A percentile compares a stretch with the other conserved stretches of the same genome.
phyloP scores from a whole-genome alignment of 2,329 filamentous ascomycete genomes.

The Chaetomiaceae sp. region DNA sequence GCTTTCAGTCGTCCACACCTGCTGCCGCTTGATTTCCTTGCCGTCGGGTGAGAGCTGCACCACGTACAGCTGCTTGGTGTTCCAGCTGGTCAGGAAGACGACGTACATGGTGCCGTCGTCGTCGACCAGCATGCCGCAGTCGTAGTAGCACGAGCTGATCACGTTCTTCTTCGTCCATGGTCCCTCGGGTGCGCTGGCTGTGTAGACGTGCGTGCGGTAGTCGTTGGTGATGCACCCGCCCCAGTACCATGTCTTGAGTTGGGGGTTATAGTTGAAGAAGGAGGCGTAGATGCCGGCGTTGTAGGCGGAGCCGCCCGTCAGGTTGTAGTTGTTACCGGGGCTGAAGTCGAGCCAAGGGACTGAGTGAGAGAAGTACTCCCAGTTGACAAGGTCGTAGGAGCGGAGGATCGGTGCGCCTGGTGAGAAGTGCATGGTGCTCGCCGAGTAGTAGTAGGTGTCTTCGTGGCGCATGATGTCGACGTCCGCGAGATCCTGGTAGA shows the following conservation, averaged over 20 bases:
- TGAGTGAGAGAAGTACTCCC: constrained; percentile 41
- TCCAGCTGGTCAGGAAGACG: constrained; percentile 50
- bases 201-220: too few species aligned
- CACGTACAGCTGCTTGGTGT: constrained; percentile 41
- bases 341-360: constrained; percentile 42
- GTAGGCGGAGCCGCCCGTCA: constrained; percentile 40
- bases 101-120: too few species aligned
- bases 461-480: constrained; percentile 48
- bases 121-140: too few species aligned
- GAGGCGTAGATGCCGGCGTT: constrained; percentile 52
- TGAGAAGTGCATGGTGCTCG: constrained; percentile 51
- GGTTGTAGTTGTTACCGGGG: constrained; percentile 41
- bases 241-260: constrained; percentile 49
- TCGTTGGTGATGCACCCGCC: constrained; percentile 51
- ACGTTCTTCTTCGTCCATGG: too few species aligned
- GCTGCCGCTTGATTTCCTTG: constrained; percentile 38
- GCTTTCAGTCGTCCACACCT: constrained; percentile 41
- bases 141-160: too few species aligned
- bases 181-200: too few species aligned
- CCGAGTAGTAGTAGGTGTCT: constrained; percentile 48
- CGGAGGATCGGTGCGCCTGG: constrained; percentile 51
- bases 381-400: constrained; percentile 50
- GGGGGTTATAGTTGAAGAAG: constrained; percentile 44
- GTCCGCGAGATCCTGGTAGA: constrained; percentile 51
- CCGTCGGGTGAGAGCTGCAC: constrained; percentile 46